Evolutionary conservation across 345 rosid genomes (phyloP).

Genomic region (Acer negundo): DNA sequence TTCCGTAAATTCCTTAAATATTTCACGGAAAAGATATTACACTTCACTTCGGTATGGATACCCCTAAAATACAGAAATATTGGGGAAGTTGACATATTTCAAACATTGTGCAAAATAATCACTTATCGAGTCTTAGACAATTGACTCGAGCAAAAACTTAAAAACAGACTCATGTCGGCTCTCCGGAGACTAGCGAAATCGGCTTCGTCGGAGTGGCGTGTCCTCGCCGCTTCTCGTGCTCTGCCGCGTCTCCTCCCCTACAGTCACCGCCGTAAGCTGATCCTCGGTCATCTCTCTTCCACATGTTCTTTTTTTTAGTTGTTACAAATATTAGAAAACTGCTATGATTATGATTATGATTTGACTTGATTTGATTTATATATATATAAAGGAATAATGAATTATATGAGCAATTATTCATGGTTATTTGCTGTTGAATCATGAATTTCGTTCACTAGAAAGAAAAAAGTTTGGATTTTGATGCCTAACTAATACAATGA

Average conservation of each 20-base stretch:
- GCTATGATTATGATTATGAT: neutral
- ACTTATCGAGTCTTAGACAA: too few species aligned
- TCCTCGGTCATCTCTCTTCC: neutral
- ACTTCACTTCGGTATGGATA: too few species aligned
- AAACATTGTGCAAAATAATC: too few species aligned
- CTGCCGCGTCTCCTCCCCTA: constrained; percentile 29
- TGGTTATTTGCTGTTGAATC: neutral
- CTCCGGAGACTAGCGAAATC: constrained; percentile 41
- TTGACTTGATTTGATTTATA: too few species aligned
- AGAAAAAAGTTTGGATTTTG: neutral
- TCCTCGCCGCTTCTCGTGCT: constrained; percentile 29
- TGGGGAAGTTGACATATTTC: too few species aligned
- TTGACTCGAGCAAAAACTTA: neutral
- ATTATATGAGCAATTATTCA: neutral
- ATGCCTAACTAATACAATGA: neutral
- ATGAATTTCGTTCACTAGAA: neutral
- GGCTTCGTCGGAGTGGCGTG: constrained; percentile 37
- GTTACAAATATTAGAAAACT: neutral
- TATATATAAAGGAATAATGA: too few species aligned
- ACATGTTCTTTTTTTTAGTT: neutral
- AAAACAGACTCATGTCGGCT: constrained; percentile 40
- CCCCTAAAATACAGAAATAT: too few species aligned
- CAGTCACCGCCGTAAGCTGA: constrained; percentile 36
- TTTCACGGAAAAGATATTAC: too few species aligned
- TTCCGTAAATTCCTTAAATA: too few species aligned